Percentiles rank a stretch among this genome's conserved stretches.
Evolutionary conservation across 2,329 filamentous ascomycete species (phyloP).

Genomic region (Botryotinia globosa): DNA sequence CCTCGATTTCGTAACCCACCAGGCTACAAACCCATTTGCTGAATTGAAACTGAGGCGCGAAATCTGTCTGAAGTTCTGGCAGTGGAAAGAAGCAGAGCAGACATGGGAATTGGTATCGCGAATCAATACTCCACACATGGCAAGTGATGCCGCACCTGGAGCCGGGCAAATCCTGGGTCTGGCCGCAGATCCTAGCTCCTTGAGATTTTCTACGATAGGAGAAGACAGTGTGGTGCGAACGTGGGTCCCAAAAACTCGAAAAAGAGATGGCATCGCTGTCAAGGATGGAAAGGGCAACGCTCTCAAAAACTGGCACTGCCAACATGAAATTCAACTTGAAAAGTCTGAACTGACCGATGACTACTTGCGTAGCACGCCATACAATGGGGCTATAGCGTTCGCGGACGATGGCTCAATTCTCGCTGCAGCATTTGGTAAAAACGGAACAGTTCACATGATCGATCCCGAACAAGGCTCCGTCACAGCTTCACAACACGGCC

Average conservation of each 20-base stretch:
- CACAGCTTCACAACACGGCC: constrained; percentile 62
- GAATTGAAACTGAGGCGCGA: constrained; percentile 59
- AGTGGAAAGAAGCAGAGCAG: constrained; percentile 55
- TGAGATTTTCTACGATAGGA: constrained; percentile 81
- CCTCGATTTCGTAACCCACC: constrained; percentile 54
- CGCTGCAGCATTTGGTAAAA: constrained; percentile 61
- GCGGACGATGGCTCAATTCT: constrained; percentile 82
- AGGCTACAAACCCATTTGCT: constrained; percentile 44
- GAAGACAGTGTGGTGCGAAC: constrained; percentile 74
- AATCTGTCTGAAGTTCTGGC: constrained; percentile 88
- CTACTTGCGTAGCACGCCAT: constrained; percentile 3
- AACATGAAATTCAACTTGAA: constrained; percentile 53
- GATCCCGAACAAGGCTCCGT: constrained; percentile 68
- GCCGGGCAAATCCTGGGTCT: constrained; percentile 67
- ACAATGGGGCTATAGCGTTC: constrained; percentile 66
- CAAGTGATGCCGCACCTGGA: constrained; percentile 48
- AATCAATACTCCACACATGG: constrained; percentile 77
- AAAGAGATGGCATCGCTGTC: constrained; percentile 64
- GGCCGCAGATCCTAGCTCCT: constrained; percentile 63
- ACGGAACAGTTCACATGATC: constrained; percentile 70
- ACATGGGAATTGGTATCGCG: constrained; percentile 75
- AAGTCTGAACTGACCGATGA: constrained; percentile 39
- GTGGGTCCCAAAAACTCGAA: constrained; percentile 73
- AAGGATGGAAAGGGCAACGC: constrained; percentile 57
- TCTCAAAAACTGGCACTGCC: constrained; percentile 72